Evolutionary conservation across 257 asterid species (phyloP).

Genomic region (Salvia splendens): DNA sequence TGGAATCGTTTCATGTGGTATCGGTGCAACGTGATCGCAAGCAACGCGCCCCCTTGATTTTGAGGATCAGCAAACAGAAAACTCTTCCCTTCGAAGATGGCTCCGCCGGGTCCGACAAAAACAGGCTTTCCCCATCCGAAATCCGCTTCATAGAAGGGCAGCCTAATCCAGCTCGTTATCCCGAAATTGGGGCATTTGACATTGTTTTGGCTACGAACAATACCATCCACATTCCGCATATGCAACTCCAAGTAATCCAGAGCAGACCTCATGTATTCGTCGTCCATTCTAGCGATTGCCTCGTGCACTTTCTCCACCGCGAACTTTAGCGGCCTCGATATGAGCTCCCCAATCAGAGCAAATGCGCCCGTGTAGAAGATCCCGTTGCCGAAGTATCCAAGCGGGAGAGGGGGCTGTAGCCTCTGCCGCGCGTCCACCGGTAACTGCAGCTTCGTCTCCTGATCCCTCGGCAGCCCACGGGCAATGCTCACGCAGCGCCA

Average conservation of each 20-base stretch:
- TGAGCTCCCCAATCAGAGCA: too few relatives aligned
- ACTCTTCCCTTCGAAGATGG: constrained; percentile 10
- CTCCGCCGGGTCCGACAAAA: constrained; percentile 50
- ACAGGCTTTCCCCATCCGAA: constrained; percentile 77
- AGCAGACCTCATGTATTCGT: constrained; percentile 56
- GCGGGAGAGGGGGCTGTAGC: constrained; percentile 8
- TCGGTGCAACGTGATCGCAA: constrained; percentile 45
- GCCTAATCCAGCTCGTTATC: constrained; percentile 53
- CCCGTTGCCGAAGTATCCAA: too few relatives aligned
- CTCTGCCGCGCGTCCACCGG: constrained; percentile 12
- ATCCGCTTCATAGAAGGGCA: constrained; percentile 42
- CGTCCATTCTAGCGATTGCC: constrained; percentile 51
- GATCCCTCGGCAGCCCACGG: constrained; percentile 51
- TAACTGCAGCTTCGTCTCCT: constrained; percentile 47
- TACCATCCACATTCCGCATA: neutral
- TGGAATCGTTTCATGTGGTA: constrained; percentile 56
- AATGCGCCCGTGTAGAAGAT: too few relatives aligned
- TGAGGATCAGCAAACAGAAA: constrained; percentile 42
- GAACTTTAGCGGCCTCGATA: too few relatives aligned
- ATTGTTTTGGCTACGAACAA: constrained; percentile 41
- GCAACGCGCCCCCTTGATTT: constrained; percentile 52
- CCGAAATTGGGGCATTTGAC: constrained; percentile 60
- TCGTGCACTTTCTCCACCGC: constrained; percentile 29
- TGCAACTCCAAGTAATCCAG: constrained; percentile 62
- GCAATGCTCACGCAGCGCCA: constrained; percentile 73